A percentile compares a stretch with the other conserved stretches of the same genome.
Conservation (phyloP, 1,284 basidiomycete genomes). For the Pseudozyma sp. region DNA sequence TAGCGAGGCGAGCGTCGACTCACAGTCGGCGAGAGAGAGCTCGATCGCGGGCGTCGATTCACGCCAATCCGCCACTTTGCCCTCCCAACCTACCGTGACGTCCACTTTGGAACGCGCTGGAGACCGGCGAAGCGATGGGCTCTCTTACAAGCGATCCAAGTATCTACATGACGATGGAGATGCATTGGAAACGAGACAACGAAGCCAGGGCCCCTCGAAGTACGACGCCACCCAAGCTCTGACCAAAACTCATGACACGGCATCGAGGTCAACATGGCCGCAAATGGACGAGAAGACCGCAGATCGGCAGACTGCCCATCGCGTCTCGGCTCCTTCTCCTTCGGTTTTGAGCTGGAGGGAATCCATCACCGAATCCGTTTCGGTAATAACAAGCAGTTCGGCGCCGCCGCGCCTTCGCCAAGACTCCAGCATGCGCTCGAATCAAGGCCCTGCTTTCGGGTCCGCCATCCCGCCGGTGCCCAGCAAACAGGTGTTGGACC, state of each 20-base stretch:
- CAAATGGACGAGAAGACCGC: background rate
- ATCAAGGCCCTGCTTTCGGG: background rate
- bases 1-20: background rate
- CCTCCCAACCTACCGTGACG: too few species aligned
- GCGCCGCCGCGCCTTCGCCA: conserved; percentile 9
- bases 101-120: background rate
- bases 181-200: too few species aligned
- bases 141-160: conserved; percentile 10
- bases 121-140: background rate
- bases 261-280: background rate
- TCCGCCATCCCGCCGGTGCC: conserved; percentile 7
- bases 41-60: background rate
- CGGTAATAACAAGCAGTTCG: background rate
- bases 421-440: background rate
- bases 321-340: background rate
- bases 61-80: background rate
- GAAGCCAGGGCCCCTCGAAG: too few species aligned
- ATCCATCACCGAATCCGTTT: background rate
- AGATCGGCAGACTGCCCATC: background rate
- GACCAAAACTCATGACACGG: too few species aligned
- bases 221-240: too few species aligned
- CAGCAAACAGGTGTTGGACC: conserved; percentile 11
- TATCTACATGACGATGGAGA: background rate
- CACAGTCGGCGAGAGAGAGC: background rate
- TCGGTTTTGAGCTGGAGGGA: conserved; percentile 9